phyloP scores from a whole-genome alignment of 805 yeast species.

The Lipomyces sp. region DNA sequence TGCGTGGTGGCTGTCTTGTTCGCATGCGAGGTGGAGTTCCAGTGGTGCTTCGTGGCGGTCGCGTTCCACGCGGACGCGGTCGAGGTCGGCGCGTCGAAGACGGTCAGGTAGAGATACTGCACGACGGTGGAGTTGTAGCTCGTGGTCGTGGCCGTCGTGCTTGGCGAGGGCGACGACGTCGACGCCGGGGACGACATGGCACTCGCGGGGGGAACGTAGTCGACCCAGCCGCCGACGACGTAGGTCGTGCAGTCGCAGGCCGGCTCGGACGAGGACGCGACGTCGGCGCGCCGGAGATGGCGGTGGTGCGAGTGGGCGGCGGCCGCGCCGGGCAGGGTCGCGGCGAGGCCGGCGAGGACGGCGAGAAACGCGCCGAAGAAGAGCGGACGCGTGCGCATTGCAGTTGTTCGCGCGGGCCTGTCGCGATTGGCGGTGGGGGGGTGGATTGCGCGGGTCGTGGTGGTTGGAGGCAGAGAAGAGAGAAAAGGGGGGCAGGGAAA shows the following conservation, averaged over 20 bases:
- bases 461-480: too few species aligned
- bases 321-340: too few species aligned
- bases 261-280: too few species aligned
- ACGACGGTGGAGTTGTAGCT: background rate
- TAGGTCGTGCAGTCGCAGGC: constrained; percentile 19
- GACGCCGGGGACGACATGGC: background rate
- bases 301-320: constrained; percentile 15
- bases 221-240: constrained; percentile 20
- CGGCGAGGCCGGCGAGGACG: background rate
- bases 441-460: too few species aligned
- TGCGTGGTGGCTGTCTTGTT: constrained; percentile 16
- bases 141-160: background rate
- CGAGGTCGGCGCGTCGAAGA: constrained; percentile 6
- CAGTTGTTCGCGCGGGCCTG: too few species aligned
- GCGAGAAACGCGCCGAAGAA: constrained; percentile 4
- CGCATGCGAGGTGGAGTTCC: constrained; percentile 7
- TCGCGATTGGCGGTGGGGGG: too few species aligned
- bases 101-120: background rate
- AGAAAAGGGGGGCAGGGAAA: too few species aligned
- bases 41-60: constrained; percentile 6
- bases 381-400: background rate
- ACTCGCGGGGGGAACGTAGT: constrained; percentile 7
- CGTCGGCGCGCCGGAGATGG: constrained; percentile 19
- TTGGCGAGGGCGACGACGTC: background rate
- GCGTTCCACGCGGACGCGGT: constrained; percentile 2